These are phyloP conservation scores for Miscanthus lutarioriparius DNA, from an alignment of 176 grass and related monocot species.

Conservation along the genomic window DNA sequence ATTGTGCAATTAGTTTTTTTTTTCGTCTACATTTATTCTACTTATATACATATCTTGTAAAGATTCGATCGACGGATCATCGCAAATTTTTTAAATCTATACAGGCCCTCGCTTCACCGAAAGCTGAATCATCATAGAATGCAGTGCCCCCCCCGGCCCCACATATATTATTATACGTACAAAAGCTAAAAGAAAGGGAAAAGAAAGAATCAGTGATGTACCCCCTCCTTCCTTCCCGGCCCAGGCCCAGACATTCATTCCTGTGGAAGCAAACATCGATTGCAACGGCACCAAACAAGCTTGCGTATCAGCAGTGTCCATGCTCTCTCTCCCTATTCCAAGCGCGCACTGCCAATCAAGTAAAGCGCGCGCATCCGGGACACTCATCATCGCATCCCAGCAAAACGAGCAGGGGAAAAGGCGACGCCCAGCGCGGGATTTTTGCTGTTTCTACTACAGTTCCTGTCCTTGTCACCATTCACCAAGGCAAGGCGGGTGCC, in stretches of 20 bases:
- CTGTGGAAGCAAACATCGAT: slow-evolving; percentile 34
- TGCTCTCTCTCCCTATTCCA: background rate
- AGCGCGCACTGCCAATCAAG: background rate
- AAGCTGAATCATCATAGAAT: slow-evolving; percentile 17
- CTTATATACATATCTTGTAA: too few relatives aligned
- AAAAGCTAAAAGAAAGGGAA: background rate
- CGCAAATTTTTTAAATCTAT: too few relatives aligned
- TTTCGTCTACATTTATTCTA: too few relatives aligned
- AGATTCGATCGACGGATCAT: too few relatives aligned
- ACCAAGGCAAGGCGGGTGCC: too few relatives aligned
- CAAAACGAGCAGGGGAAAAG: background rate
- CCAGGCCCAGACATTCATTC: slow-evolving; percentile 33
- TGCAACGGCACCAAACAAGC: background rate
- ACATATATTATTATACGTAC: background rate
- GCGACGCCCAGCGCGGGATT: background rate
- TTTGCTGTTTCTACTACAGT: too few relatives aligned
- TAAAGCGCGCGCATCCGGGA: background rate
- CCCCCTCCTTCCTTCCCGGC: background rate
- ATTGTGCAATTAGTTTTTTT: too few relatives aligned
- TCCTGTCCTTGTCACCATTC: too few relatives aligned
- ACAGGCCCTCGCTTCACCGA: slow-evolving; percentile 26
- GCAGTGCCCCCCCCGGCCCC: background rate
- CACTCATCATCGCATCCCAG: slow-evolving; percentile 1
- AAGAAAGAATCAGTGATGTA: background rate
- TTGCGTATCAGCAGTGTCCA: background rate